Evolutionary conservation across 2,329 filamentous ascomycete genomes (phyloP).

Genomic region (Botrytis elliptica): DNA sequence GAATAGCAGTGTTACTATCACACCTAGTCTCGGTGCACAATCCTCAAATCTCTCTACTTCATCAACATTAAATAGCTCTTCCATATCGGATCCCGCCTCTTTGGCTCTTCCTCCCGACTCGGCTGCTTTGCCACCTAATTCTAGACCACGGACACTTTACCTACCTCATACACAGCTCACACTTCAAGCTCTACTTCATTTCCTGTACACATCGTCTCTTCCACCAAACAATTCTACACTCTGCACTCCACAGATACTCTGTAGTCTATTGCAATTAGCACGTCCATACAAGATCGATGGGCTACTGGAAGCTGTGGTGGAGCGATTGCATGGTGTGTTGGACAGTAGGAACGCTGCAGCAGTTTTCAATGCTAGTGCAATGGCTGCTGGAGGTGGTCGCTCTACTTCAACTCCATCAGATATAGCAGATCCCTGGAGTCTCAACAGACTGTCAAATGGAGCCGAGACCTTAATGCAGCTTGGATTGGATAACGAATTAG

Average conservation of each 20-base stretch:
- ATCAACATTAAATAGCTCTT: conserved; percentile 43
- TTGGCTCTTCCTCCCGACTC: conserved; percentile 40
- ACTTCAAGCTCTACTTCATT: conserved; percentile 86
- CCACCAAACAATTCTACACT: conserved; percentile 73
- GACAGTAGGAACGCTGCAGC: conserved; percentile 94
- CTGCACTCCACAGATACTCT: conserved; percentile 92
- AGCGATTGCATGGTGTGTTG: conserved; percentile 82
- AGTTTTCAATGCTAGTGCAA: conserved; percentile 96
- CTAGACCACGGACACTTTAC: conserved; percentile 82
- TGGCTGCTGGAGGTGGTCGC: conserved; percentile 91
- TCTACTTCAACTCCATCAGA: conserved; percentile 62
- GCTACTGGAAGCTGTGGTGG: conserved; percentile 86
- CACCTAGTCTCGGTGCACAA: conserved; percentile 57
- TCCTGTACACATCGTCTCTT: conserved; percentile 87
- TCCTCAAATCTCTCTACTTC: conserved; percentile 49
- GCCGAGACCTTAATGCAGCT: conserved; percentile 27
- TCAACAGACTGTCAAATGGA: conserved; percentile 25
- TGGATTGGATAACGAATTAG: conserved; percentile 28
- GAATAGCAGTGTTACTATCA: conserved; percentile 84
- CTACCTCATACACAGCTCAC: conserved; percentile 90
- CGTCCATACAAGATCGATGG: conserved; percentile 93
- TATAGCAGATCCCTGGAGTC: conserved; percentile 48
- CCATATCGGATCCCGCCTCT: conserved; percentile 17
- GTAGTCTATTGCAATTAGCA: conserved; percentile 89
- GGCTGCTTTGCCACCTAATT: conserved; percentile 55